These are phyloP conservation scores for Lentinula sp. DNA, from an alignment of 768 basidiomycete species.

Conservation along the genomic window DNA sequence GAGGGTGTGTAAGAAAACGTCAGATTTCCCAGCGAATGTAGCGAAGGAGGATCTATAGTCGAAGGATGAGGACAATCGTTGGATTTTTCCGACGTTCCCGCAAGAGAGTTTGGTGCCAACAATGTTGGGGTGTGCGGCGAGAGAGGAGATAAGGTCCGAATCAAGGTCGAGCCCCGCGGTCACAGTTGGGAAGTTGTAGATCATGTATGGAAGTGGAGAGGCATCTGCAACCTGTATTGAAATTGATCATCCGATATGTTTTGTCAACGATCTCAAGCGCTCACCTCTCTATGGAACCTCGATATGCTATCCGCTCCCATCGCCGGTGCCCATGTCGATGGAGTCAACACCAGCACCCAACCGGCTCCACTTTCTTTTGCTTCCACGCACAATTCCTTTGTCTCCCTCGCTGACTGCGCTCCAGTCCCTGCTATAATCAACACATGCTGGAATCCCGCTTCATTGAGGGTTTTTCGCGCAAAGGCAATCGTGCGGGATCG, in stretches of 20 bases:
- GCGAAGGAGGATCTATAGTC: conserved; percentile 45
- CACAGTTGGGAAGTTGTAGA: conserved; percentile 84
- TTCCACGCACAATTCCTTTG: conserved; percentile 59
- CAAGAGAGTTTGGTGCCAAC: conserved; percentile 85
- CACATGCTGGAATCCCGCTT: conserved; percentile 60
- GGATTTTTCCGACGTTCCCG: conserved; percentile 79
- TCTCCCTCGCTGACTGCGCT: conserved; percentile 73
- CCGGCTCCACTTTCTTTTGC: conserved; percentile 80
- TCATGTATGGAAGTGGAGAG: conserved; percentile 65
- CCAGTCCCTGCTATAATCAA: conserved; percentile 82
- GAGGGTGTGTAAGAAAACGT: conserved; percentile 60
- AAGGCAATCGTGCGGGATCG: conserved; percentile 55
- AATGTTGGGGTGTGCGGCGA: conserved; percentile 78
- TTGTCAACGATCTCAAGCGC: conserved; percentile 2
- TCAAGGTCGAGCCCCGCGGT: conserved; percentile 82
- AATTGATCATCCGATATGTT: neutral
- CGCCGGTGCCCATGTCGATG: conserved; percentile 60
- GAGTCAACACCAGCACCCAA: conserved; percentile 71
- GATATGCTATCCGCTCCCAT: conserved; percentile 62
- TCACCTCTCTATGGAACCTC: conserved; percentile 59
- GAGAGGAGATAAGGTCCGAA: conserved; percentile 64
- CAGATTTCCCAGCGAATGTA: conserved; percentile 72
- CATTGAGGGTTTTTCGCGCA: conserved; percentile 67
- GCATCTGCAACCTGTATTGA: conserved; percentile 53
- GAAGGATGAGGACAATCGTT: conserved; percentile 61